Percentiles rank a stretch among this genome's conserved stretches.
Conservation (phyloP, 1,284 basidiomycete genomes). For the Fomitopsis pinicola region DNA sequence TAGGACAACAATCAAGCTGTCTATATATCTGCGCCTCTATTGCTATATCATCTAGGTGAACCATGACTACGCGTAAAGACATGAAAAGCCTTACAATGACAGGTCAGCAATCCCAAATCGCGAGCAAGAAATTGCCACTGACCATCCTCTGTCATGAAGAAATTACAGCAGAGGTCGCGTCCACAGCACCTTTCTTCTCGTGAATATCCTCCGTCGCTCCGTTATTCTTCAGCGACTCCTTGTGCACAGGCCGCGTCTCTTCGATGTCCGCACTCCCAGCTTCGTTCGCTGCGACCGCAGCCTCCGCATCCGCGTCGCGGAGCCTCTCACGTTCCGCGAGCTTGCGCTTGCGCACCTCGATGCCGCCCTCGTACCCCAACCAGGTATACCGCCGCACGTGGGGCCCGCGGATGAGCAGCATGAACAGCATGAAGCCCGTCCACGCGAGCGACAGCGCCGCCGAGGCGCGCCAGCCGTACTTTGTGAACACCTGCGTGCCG, state of each 20-base stretch:
- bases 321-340: slow-evolving; percentile 1
- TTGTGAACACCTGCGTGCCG: slow-evolving; percentile 46
- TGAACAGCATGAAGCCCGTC: slow-evolving; percentile 34
- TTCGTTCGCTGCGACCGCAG: neutral
- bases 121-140: too few relatives aligned
- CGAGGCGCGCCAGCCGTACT: slow-evolving; percentile 47
- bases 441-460: slow-evolving; percentile 44
- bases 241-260: neutral
- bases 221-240: neutral
- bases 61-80: too few relatives aligned
- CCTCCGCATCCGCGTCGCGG: slow-evolving; percentile 1
- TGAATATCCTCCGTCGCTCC: too few relatives aligned
- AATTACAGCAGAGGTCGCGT: too few relatives aligned
- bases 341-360: slow-evolving; percentile 21
- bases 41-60: too few relatives aligned
- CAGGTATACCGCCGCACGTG: slow-evolving; percentile 35
- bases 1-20: too few relatives aligned
- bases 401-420: slow-evolving; percentile 42
- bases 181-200: too few relatives aligned
- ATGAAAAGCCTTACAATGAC: too few relatives aligned
- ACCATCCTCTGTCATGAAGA: too few relatives aligned
- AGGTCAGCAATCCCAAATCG: too few relatives aligned
- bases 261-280: neutral
- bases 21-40: too few relatives aligned
- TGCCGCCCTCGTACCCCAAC: slow-evolving; percentile 36